phyloP scores from a whole-genome alignment of 306 rosid species.

The Rosa multiflora region DNA sequence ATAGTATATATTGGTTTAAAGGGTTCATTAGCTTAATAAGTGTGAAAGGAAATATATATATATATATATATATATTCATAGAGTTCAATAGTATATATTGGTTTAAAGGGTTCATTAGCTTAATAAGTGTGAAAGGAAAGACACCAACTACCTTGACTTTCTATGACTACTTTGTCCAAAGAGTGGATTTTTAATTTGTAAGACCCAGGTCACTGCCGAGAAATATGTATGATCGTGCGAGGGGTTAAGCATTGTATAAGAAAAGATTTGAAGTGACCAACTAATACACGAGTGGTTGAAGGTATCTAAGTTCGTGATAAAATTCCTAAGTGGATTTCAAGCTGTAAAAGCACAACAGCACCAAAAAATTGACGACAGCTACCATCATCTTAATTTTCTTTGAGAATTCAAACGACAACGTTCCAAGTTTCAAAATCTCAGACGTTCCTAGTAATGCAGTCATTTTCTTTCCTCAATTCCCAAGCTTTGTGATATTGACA shows the following conservation, averaged over 20 bases:
- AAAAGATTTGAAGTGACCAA: background rate
- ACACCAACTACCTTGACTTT: background rate
- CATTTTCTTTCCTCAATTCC: background rate
- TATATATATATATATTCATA: too few species aligned
- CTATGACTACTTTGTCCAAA: background rate
- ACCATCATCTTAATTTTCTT: background rate
- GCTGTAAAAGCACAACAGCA: background rate
- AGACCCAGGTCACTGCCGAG: background rate
- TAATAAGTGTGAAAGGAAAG: too few species aligned
- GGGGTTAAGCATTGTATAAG: background rate
- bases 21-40: too few species aligned
- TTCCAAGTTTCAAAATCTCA: background rate
- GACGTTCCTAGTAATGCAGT: background rate
- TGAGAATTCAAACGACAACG: background rate
- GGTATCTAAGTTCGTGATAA: background rate
- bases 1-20: too few species aligned
- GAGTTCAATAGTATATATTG: too few species aligned
- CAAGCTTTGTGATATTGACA: background rate
- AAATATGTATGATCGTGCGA: background rate
- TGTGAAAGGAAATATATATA: too few species aligned
- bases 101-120: too few species aligned
- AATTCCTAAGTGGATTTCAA: slow-evolving; percentile 1
- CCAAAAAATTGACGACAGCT: background rate
- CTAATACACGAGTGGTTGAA: background rate
- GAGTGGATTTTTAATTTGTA: background rate